phyloP scores from a whole-genome alignment of 192 early-diverging fungal species.

The Neocallimastix lanati region DNA sequence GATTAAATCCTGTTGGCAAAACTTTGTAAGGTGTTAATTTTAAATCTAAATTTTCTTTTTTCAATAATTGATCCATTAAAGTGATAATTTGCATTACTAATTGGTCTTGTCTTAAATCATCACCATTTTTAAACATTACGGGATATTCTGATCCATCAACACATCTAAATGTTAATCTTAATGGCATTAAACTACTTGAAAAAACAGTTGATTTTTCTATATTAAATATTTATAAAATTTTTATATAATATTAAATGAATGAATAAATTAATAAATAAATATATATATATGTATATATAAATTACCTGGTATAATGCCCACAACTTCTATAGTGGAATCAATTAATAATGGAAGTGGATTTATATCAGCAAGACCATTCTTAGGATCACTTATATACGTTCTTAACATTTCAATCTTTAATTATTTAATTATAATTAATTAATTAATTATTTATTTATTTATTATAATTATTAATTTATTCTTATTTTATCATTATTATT shows the following conservation, averaged over 20 bases:
- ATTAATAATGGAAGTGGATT: constrained; percentile 71
- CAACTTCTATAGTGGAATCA: constrained; percentile 73
- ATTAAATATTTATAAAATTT: too few relatives aligned
- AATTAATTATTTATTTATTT: not conserved
- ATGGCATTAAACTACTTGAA: constrained; percentile 74
- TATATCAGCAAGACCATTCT: constrained; percentile 63
- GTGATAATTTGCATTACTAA: constrained; percentile 93
- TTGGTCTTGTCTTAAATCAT: constrained; percentile 96
- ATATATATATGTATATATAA: too few relatives aligned
- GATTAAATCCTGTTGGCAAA: constrained; percentile 82
- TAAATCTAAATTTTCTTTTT: constrained; percentile 91
- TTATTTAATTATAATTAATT: not conserved
- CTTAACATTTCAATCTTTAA: constrained; percentile 69
- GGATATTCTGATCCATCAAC: constrained; percentile 75
- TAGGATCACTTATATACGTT: constrained; percentile 58
- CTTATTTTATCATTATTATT: not conserved
- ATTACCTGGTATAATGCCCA: constrained; percentile 65
- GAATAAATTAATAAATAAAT: too few relatives aligned
- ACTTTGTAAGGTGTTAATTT: constrained; percentile 87
- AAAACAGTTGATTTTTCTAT: constrained; percentile 76
- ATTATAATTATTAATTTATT: too few relatives aligned
- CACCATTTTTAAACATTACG: constrained; percentile 93
- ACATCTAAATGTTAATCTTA: constrained; percentile 69
- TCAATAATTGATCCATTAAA: constrained; percentile 85
- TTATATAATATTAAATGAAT: too few relatives aligned